Conservation (phyloP, 2,329 filamentous ascomycete genomes). For the Alternaria incomplexa region DNA sequence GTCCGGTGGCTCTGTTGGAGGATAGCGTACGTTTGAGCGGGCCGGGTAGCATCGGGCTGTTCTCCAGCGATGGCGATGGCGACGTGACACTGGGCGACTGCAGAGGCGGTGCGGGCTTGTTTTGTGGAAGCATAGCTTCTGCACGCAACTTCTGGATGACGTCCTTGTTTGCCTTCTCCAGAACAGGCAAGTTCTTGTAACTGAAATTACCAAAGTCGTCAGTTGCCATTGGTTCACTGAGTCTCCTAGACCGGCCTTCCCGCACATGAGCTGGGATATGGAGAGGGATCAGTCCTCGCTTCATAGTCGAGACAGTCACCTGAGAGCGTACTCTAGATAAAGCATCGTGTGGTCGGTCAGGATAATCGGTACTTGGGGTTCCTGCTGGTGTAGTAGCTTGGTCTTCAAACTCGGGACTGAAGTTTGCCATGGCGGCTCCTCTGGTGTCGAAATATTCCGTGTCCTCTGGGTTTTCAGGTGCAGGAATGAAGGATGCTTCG, state of each 20-base stretch:
- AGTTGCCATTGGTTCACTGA: conserved; percentile 85
- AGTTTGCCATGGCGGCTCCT: conserved; percentile 89
- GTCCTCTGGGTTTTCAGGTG: conserved; percentile 91
- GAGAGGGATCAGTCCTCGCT: conserved; percentile 90
- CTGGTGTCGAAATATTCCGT: conserved; percentile 97
- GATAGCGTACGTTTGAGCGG: conserved; percentile 83
- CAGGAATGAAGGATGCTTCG: conserved; percentile 93
- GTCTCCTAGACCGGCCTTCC: conserved; percentile 81
- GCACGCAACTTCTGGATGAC: conserved; percentile 95
- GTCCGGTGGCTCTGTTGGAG: conserved; percentile 72
- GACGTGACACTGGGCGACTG: conserved; percentile 57
- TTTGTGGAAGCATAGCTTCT: conserved; percentile 79
- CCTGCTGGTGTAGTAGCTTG: conserved; percentile 76
- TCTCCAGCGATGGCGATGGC: conserved; percentile 74
- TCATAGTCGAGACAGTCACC: conserved; percentile 79
- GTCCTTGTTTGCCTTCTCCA: conserved; percentile 98
- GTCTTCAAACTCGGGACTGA: conserved; percentile 93
- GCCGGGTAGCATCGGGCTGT: conserved; percentile 81
- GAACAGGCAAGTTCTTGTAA: conserved; percentile 94
- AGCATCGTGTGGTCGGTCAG: conserved; percentile 92
- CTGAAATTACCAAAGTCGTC: conserved; percentile 97
- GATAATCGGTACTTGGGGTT: conserved; percentile 75
- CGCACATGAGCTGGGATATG: conserved; percentile 97
- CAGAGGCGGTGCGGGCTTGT: conserved; percentile 54
- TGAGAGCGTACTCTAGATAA: conserved; percentile 87